Evolutionary conservation across 1,284 basidiomycete genomes (phyloP), one percentile per base, ranked within the genome.

Genomic region (Fomitopsis pinicola): DNA sequence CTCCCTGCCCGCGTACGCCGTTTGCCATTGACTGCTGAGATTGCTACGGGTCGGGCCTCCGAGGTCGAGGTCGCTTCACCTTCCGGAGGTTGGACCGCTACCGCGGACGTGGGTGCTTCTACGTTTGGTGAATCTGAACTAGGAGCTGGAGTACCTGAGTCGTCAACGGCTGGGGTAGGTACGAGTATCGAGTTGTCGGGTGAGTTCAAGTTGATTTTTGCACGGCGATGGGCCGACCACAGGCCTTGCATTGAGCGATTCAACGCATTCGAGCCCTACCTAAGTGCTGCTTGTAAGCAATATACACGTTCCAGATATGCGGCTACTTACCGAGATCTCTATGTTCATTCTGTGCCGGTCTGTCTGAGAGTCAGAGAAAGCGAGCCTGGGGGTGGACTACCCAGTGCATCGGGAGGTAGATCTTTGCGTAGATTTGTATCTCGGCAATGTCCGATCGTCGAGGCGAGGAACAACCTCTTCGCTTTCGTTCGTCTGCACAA

Each of bases 241-340:
- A 90, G 78, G 22, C 83, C 85, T 73, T 90, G 89, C 86, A 91
- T 89, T 22, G 88, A 89, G 59, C 80, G 80, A 73, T 92, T 92
- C 65, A 92, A 76, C 17, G 82, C 73, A 76, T 91, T 91, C 65
- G 86, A 81, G 60, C 82, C 84, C 88, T 89, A 69, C 74, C 84
- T 87, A 75, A 67, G 62, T 60, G 63, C 46, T 60, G 63, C 46
- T 64, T 64, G 66, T 70, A 62, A 69, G 64, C 30, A 33, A 46
- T 42, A n/a, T 2, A 10, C 35, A n/a, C 4, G 33, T n/a, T 22
- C 38, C 38, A 6, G 44, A 5, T 7, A 12, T 30, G 5, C 26
- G 19, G 0, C 5, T 8, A 62, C 71, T 63, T 61, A 72, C 69
- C 57, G 69, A 68, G 2, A 71, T 69, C 44, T 72, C 71, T 69